Conservation (phyloP, 495 filamentous ascomycete species). For the Hapsidospora chrysogenum region DNA sequence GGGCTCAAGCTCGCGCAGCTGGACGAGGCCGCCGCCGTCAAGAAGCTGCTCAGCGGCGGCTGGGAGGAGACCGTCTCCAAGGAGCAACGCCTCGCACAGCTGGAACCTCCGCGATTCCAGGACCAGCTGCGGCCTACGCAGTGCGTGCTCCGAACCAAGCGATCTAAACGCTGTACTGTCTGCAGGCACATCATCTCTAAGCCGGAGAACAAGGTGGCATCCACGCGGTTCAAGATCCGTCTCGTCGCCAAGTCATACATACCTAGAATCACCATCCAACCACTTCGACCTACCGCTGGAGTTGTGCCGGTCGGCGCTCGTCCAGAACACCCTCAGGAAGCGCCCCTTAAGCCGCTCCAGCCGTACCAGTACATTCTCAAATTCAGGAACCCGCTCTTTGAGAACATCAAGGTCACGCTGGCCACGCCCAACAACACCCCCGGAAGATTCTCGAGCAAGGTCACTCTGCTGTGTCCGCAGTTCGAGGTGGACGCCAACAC, state of each 20-base stretch:
- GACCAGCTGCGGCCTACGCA: slow-evolving; percentile 63
- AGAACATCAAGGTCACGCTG: slow-evolving; percentile 69
- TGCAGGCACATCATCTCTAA: slow-evolving; percentile 93
- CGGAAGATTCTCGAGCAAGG: slow-evolving; percentile 55
- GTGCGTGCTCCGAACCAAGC: slow-evolving; percentile 72
- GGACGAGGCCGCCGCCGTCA: slow-evolving; percentile 33
- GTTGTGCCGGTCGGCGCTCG: background rate
- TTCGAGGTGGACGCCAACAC: slow-evolving; percentile 92
- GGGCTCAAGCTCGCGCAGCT: slow-evolving; percentile 42
- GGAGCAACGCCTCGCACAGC: slow-evolving; percentile 20
- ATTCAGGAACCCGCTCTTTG: slow-evolving; percentile 86
- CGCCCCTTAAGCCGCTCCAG: slow-evolving; percentile 41
- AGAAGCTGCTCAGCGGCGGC: slow-evolving; percentile 22
- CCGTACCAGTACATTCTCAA: slow-evolving; percentile 75
- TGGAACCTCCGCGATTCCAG: slow-evolving; percentile 33
- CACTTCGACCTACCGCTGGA: slow-evolving; percentile 31
- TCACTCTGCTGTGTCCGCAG: slow-evolving; percentile 85
- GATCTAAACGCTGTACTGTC: slow-evolving; percentile 76
- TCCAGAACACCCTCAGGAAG: slow-evolving; percentile 1
- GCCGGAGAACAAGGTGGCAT: slow-evolving; percentile 77
- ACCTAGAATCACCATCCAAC: slow-evolving; percentile 56
- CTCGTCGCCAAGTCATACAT: slow-evolving; percentile 82
- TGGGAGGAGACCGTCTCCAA: slow-evolving; percentile 22
- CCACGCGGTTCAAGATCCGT: slow-evolving; percentile 74
- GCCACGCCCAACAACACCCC: slow-evolving; percentile 72